Percentiles rank a stretch among this genome's conserved stretches.
Evolutionary conservation across 139 green algal genomes (phyloP).

Genomic region (Raphidocelis subcapitata): DNA sequence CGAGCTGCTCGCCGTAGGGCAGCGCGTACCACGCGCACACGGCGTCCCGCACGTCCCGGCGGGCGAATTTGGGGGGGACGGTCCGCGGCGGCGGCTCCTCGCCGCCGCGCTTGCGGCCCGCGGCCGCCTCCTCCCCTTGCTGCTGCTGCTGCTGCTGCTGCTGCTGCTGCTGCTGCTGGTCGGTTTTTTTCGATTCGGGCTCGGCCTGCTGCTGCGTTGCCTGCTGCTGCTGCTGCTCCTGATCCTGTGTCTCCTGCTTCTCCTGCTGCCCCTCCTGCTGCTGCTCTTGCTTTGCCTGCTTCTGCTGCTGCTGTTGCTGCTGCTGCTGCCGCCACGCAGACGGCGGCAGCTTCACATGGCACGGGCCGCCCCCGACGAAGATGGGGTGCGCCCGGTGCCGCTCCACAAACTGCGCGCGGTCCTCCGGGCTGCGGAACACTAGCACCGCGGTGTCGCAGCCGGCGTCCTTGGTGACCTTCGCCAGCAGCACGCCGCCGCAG

Average conservation of each 20-base stretch:
- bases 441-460: neutral
- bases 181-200: neutral
- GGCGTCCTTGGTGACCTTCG: neutral
- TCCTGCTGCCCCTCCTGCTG: neutral
- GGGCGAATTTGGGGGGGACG: neutral
- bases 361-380: neutral
- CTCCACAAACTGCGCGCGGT: conserved; percentile 9
- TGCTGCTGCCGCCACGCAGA: neutral
- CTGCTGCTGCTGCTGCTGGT: neutral
- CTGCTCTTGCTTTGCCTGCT: neutral
- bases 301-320: neutral
- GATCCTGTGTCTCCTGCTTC: neutral
- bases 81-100: neutral
- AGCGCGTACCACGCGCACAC: conserved; percentile 39
- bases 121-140: neutral
- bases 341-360: too few relatives aligned
- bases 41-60: conserved; percentile 26
- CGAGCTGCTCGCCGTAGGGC: conserved; percentile 50
- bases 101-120: neutral
- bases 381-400: neutral
- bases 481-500: neutral
- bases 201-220: too few relatives aligned
- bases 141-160: conserved; percentile 9
- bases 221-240: neutral
- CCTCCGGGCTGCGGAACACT: neutral